Evolutionary conservation across 2,329 filamentous ascomycete species (phyloP).

Genomic region (Aspergillus uvarum): DNA sequence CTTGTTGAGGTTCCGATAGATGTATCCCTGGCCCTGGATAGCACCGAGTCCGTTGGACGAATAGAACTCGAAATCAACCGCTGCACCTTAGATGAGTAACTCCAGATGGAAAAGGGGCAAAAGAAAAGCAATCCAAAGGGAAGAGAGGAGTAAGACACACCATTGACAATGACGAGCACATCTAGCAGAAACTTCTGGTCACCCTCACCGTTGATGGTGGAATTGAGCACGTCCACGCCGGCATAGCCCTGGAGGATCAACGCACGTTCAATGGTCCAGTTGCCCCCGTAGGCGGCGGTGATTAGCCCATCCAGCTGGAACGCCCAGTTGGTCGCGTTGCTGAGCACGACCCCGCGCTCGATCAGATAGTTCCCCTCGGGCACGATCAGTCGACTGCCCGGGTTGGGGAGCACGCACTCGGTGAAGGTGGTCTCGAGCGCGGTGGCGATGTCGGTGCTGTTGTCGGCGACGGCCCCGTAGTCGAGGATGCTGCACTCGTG

Average conservation of each 20-base stretch:
- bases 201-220: constrained; percentile 36
- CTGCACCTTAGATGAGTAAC: constrained; percentile 8
- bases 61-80: constrained; percentile 38
- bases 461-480: constrained; percentile 32
- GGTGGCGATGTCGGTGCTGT: constrained; percentile 32
- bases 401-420: constrained; percentile 22
- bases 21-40: constrained; percentile 38
- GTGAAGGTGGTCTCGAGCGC: constrained; percentile 30
- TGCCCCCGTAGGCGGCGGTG: constrained; percentile 30
- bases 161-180: constrained; percentile 33
- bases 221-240: constrained; percentile 28
- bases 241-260: constrained; percentile 32
- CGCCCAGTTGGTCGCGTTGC: constrained; percentile 36
- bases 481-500: constrained; percentile 35
- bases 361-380: constrained; percentile 31
- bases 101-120: no score
- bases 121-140: no score
- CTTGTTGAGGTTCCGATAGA: constrained; percentile 32
- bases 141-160: constrained; percentile 11
- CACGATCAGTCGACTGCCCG: constrained; percentile 28
- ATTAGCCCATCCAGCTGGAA: constrained; percentile 37
- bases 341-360: constrained; percentile 26
- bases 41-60: constrained; percentile 35
- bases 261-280: constrained; percentile 30
- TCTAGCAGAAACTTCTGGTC: constrained; percentile 31